phyloP scores from a whole-genome alignment of 331 rosid species.

The Malus hybrid region DNA sequence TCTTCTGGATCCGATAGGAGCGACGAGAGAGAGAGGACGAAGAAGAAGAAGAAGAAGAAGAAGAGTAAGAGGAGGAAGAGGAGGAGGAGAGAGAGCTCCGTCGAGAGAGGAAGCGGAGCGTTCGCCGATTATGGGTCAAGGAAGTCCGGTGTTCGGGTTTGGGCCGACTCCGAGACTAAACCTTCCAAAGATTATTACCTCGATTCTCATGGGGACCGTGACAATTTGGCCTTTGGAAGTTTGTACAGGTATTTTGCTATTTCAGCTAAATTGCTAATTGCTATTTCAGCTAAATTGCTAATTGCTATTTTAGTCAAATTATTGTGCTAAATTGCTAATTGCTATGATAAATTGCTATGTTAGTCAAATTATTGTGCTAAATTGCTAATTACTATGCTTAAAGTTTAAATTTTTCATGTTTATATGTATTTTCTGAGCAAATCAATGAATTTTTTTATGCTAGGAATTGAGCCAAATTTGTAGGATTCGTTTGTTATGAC shows the following conservation, averaged over 20 bases:
- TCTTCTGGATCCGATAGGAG: constrained; percentile 52
- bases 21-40: constrained; percentile 13
- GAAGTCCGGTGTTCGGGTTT: constrained; percentile 63
- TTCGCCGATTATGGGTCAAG: constrained; percentile 47
- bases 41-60: constrained; percentile 19
- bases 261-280: neutral
- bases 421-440: neutral
- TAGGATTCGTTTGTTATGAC: neutral
- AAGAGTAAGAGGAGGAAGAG: constrained; percentile 27
- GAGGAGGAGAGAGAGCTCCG: constrained; percentile 37
- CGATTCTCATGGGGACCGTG: constrained; percentile 82
- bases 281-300: neutral
- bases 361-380: neutral
- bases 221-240: constrained; percentile 71
- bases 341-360: neutral
- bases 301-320: constrained; percentile 1
- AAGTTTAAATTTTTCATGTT: neutral
- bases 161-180: constrained; percentile 55
- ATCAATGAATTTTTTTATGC: neutral
- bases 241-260: constrained; percentile 55
- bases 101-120: constrained; percentile 29
- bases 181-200: constrained; percentile 66
- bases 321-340: too few relatives aligned
- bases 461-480: neutral
- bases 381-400: neutral